Conservation (phyloP, 257 asterid species). For the Petunia secreta region DNA sequence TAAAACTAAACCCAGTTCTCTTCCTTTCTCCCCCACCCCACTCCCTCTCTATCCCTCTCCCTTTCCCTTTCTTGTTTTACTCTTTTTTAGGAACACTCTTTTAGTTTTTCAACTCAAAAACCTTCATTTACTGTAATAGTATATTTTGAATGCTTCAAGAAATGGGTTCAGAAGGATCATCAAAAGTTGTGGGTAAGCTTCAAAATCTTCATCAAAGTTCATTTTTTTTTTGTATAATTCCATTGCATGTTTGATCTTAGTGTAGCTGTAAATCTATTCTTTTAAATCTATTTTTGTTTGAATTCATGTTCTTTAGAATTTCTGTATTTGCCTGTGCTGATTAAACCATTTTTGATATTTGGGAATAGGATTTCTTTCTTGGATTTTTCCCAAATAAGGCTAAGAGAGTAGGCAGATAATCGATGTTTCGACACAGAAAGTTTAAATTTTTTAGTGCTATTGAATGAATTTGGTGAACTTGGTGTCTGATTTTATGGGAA, state of each 20-base stretch:
- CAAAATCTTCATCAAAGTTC: neutral
- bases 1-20: neutral
- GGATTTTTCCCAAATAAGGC: neutral
- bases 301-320: neutral
- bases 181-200: slow-evolving; percentile 70
- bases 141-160: slow-evolving; percentile 39
- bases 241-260: neutral
- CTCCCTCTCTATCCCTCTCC: neutral
- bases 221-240: neutral
- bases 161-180: slow-evolving; percentile 70
- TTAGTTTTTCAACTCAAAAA: neutral
- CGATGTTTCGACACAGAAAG: slow-evolving; percentile 4
- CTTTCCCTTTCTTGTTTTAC: slow-evolving; percentile 1
- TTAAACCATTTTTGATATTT: neutral
- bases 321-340: neutral
- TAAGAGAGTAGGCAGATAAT: neutral
- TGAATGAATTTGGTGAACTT: slow-evolving; percentile 21
- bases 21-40: neutral
- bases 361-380: slow-evolving; percentile 1
- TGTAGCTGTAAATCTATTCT: neutral
- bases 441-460: neutral
- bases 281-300: neutral
- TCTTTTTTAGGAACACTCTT: slow-evolving; percentile 1
- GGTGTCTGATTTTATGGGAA: slow-evolving; percentile 1
- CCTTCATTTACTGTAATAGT: slow-evolving; percentile 2